Evolutionary conservation across 1,139 yeast species (phyloP).

Genomic region (Suhomyces terraborum): DNA sequence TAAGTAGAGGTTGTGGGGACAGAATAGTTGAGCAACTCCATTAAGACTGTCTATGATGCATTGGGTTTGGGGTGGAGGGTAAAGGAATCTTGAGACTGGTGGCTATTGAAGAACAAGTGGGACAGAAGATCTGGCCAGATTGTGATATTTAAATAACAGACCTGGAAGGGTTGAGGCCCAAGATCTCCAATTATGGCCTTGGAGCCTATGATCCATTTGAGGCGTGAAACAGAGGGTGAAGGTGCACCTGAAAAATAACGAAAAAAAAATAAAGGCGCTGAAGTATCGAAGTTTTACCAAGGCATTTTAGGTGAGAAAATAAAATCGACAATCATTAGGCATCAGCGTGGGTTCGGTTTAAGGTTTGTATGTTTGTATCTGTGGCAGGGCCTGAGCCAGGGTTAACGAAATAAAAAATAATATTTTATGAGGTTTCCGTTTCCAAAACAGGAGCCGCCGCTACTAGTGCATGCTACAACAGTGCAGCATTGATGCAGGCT

Average conservation of each 20-base stretch:
- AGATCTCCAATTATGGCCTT: slow-evolving; percentile 13
- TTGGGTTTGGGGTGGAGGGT: slow-evolving; percentile 1
- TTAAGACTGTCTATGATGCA: slow-evolving; percentile 7
- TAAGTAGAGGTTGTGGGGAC: slow-evolving; percentile 8
- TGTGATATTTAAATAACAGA: slow-evolving; percentile 12
- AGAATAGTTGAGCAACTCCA: slow-evolving; percentile 17
- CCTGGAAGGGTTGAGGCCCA: slow-evolving; percentile 1
- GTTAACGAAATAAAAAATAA: slow-evolving; percentile 4
- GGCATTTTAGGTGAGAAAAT: slow-evolving; percentile 10
- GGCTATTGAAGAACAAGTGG: slow-evolving; percentile 2
- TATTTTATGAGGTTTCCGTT: background rate
- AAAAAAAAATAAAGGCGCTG: slow-evolving; percentile 12
- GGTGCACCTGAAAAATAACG: slow-evolving; percentile 11
- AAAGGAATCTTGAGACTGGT: background rate
- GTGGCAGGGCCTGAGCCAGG: slow-evolving; percentile 4
- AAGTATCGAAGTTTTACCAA: slow-evolving; percentile 16
- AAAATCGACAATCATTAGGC: slow-evolving; percentile 8
- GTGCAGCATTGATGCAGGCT: no score
- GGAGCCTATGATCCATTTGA: slow-evolving; percentile 10
- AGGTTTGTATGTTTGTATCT: slow-evolving; percentile 7
- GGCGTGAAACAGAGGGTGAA: slow-evolving; percentile 15
- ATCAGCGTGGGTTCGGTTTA: slow-evolving; percentile 6
- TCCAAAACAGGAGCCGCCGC: background rate
- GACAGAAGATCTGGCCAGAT: slow-evolving; percentile 14
- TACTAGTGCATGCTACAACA: no score